Conservation (phyloP, 225 moss, liverwort and hornwort genomes). For the Physcomitrellopsis africana region DNA sequence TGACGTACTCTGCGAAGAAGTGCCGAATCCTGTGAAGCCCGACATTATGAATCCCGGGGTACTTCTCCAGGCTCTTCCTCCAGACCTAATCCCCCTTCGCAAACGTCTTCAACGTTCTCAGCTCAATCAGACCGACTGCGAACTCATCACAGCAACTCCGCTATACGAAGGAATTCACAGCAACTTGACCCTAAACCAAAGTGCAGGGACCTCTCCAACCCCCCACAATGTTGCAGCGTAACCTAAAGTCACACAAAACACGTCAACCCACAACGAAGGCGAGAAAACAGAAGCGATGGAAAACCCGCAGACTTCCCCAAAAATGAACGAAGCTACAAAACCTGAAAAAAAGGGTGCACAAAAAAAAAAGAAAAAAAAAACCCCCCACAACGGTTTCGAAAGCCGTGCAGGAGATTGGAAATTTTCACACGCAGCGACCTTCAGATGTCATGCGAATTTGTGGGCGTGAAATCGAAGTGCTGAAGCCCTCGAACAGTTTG, state of each 20-base stretch:
- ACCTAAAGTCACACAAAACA: neutral
- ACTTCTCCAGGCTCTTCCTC: neutral
- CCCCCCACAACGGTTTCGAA: too few species aligned
- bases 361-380: too few species aligned
- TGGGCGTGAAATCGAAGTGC: neutral
- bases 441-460: neutral
- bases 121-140: neutral
- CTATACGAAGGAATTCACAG: neutral
- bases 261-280: neutral
- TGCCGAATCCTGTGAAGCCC: slow-evolving; percentile 44
- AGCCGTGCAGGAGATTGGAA: neutral
- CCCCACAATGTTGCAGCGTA: too few species aligned
- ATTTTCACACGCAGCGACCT: neutral
- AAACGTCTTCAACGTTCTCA: too few species aligned
- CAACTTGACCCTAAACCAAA: neutral
- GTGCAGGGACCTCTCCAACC: neutral
- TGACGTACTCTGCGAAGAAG: slow-evolving; percentile 35
- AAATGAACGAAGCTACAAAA: neutral
- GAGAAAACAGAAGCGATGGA: neutral
- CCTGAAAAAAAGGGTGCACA: neutral
- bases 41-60: slow-evolving; percentile 36
- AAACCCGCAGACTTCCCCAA: neutral
- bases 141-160: slow-evolving; percentile 7
- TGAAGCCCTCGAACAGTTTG: neutral
- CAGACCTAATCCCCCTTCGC: neutral